Evolutionary conservation across 2,329 filamentous ascomycete genomes (phyloP).

Genomic region (Penicillium concentricum): DNA sequence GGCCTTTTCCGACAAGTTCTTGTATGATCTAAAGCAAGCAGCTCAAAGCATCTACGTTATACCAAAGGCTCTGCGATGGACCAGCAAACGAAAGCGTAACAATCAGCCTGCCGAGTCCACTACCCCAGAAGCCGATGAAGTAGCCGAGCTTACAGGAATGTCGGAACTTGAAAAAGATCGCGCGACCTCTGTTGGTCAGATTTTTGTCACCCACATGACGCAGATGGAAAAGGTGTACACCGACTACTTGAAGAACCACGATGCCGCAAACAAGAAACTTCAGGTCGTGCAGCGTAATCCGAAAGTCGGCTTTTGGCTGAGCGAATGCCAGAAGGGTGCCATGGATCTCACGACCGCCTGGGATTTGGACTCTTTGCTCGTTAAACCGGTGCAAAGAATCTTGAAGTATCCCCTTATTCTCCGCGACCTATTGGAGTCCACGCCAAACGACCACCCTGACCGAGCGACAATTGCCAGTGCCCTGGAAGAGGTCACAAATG

Average conservation of each 20-base stretch:
- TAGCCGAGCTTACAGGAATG: constrained; percentile 28
- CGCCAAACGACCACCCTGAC: constrained; percentile 81
- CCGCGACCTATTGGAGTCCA: constrained; percentile 74
- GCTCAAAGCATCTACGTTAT: constrained; percentile 77
- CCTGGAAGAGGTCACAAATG: constrained; percentile 64
- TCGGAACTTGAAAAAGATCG: constrained; percentile 58
- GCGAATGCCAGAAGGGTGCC: constrained; percentile 88
- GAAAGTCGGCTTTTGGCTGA: constrained; percentile 75
- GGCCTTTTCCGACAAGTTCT: constrained; percentile 76
- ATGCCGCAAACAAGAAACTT: constrained; percentile 62
- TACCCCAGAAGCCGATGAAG: constrained; percentile 26
- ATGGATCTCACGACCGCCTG: constrained; percentile 90
- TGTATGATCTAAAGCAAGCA: constrained; percentile 76
- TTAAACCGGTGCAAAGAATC: constrained; percentile 94
- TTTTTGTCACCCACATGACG: constrained; percentile 56
- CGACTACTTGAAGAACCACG: constrained; percentile 64
- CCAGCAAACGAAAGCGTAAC: constrained; percentile 50
- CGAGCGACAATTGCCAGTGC: constrained; percentile 68
- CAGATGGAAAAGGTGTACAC: constrained; percentile 66
- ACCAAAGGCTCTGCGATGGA: constrained; percentile 54
- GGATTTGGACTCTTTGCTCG: constrained; percentile 92
- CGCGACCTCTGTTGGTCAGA: constrained; percentile 58
- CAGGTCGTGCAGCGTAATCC: constrained; percentile 52
- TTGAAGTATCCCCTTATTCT: constrained; percentile 91
- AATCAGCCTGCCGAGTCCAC: constrained; percentile 28